A percentile compares a stretch with the other conserved stretches of the same genome.
Conservation (phyloP, 208 protist genomes). For the Angomonas deanei region DNA sequence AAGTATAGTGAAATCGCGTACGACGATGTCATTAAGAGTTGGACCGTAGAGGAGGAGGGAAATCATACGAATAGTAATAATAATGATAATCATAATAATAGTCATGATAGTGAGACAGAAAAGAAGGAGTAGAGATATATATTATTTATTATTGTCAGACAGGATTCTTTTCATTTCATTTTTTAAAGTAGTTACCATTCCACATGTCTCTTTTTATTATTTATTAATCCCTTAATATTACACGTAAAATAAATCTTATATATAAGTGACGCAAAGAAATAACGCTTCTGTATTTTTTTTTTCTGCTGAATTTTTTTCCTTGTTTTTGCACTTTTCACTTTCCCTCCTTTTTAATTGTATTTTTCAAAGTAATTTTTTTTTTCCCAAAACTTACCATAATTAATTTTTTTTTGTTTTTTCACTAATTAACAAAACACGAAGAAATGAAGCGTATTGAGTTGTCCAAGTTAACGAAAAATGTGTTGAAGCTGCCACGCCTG, state of each 20-base stretch:
- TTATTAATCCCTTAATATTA: conserved; percentile 1
- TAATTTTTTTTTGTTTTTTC: conserved; percentile 1
- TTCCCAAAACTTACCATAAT: background rate
- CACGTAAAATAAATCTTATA: too few relatives aligned
- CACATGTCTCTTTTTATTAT: too few relatives aligned
- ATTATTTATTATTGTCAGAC: background rate
- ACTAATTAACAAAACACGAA: background rate
- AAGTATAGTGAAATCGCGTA: conserved; percentile 64
- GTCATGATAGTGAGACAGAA: background rate
- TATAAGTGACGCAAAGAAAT: background rate
- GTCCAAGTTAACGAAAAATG: conserved; percentile 58
- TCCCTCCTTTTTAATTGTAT: background rate
- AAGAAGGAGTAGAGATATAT: background rate
- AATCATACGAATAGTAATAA: conserved; percentile 7
- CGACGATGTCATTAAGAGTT: conserved; percentile 60
- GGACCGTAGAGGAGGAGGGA: conserved; percentile 33
- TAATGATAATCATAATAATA: background rate
- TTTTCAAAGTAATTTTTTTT: background rate
- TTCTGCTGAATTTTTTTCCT: conserved; percentile 9
- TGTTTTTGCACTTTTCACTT: background rate
- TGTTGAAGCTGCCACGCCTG: conserved; percentile 68
- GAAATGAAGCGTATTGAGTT: conserved; percentile 68
- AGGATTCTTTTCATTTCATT: conserved; percentile 14
- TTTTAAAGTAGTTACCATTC: too few relatives aligned
- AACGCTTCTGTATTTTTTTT: background rate